Conservation (phyloP, 106 monocot species). For the Platanthera guangdongensis region DNA sequence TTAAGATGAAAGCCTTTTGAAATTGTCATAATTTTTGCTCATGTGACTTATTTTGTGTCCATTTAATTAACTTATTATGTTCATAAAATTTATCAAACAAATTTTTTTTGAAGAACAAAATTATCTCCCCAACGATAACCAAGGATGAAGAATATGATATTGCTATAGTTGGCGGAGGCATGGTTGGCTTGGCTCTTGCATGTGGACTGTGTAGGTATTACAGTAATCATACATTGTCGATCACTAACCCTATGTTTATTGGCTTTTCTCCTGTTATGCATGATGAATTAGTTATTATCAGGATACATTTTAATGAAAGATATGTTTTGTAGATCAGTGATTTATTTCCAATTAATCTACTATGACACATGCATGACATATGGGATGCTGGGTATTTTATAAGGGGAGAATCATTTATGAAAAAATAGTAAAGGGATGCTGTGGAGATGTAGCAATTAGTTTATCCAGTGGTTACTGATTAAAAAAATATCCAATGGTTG, state of each 20-base stretch:
- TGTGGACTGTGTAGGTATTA: constrained; percentile 78
- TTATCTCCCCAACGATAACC: constrained; percentile 5
- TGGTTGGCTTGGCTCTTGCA: constrained; percentile 92
- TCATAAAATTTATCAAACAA: neutral
- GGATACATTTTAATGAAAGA: neutral
- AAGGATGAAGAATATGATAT: constrained; percentile 42
- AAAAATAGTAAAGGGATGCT: neutral
- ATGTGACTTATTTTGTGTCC: neutral
- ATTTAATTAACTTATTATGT: neutral
- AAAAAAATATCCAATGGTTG: too few relatives aligned
- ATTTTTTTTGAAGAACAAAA: constrained; percentile 7
- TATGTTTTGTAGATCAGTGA: neutral
- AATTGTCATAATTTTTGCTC: neutral
- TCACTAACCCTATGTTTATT: neutral
- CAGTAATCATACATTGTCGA: neutral
- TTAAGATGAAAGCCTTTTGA: neutral
- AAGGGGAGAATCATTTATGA: neutral
- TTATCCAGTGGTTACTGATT: neutral
- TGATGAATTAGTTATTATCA: neutral
- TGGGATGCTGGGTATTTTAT: neutral
- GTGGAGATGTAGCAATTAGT: neutral
- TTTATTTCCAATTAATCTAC: neutral
- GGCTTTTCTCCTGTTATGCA: neutral
- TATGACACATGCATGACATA: neutral
- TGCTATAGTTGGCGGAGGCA: constrained; percentile 93